These are phyloP conservation scores for Deuterostichococcus epilithicus DNA, from an alignment of 139 green algal species.

Conservation along the genomic window DNA sequence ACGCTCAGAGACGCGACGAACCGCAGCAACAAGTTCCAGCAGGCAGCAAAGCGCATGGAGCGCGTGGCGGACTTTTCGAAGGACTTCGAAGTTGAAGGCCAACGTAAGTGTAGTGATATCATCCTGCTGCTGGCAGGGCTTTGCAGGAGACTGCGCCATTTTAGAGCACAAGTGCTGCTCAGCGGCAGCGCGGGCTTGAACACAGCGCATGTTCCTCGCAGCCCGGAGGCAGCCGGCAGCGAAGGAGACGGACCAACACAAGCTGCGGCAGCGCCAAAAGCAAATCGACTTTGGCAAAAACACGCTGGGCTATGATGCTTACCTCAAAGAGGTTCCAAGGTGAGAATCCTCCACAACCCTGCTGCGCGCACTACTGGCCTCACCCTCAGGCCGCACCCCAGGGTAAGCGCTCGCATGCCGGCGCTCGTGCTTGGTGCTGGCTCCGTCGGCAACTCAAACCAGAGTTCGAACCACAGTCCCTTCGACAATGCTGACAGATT, in stretches of 20 bases:
- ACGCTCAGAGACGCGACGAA: background rate
- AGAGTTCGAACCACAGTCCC: too few species aligned
- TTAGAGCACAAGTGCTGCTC: background rate
- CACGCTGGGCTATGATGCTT: slow-evolving; percentile 79
- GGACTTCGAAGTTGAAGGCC: background rate
- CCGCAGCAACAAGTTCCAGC: background rate
- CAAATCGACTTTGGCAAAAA: slow-evolving; percentile 92
- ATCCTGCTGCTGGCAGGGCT: too few species aligned
- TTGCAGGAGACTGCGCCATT: too few species aligned
- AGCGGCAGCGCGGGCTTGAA: too few species aligned
- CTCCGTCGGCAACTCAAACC: too few species aligned
- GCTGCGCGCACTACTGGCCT: too few species aligned
- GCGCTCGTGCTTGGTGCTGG: too few species aligned
- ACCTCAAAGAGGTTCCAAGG: slow-evolving; percentile 62
- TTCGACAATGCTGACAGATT: too few species aligned
- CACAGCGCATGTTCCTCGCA: too few species aligned
- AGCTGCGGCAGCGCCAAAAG: slow-evolving; percentile 76
- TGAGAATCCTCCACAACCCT: slow-evolving; percentile 3
- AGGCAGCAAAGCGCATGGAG: background rate
- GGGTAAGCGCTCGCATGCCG: too few species aligned
- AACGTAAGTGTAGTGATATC: background rate
- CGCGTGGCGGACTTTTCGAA: background rate
- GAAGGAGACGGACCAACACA: slow-evolving; percentile 34
- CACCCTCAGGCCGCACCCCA: too few species aligned
- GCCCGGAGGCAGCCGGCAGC: too few species aligned